These are phyloP conservation scores for Vachellia pachyceras DNA, from an alignment of 306 rosid species.

Conservation along the genomic window DNA sequence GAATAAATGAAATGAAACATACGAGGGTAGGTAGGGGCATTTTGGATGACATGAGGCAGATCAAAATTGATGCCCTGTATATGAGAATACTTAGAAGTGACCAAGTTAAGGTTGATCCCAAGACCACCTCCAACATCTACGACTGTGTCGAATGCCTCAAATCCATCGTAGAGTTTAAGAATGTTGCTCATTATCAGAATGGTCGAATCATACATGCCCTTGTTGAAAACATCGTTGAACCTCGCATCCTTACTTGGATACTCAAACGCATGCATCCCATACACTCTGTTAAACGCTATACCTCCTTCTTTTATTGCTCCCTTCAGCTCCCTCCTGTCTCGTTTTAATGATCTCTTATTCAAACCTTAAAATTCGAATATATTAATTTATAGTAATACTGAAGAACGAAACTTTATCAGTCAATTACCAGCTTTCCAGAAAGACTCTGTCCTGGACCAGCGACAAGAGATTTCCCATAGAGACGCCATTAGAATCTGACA, in stretches of 20 bases:
- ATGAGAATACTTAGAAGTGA: slow-evolving; percentile 57
- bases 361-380: no score
- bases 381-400: neutral
- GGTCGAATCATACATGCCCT: slow-evolving; percentile 45
- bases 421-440: slow-evolving; percentile 48
- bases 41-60: slow-evolving; percentile 55
- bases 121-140: slow-evolving; percentile 76
- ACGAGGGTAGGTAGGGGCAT: slow-evolving; percentile 57
- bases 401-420: neutral
- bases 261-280: slow-evolving; percentile 53
- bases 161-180: slow-evolving; percentile 53
- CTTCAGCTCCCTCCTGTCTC: slow-evolving; percentile 51
- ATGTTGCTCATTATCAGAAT: slow-evolving; percentile 39
- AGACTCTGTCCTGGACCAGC: slow-evolving; percentile 44
- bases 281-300: slow-evolving; percentile 49
- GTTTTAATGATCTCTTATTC: neutral
- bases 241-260: slow-evolving; percentile 41
- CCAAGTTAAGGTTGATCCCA: slow-evolving; percentile 54
- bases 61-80: slow-evolving; percentile 50
- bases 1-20: neutral
- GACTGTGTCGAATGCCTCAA: slow-evolving; percentile 41
- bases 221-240: slow-evolving; percentile 59
- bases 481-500: slow-evolving; percentile 48
- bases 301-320: slow-evolving; percentile 60
- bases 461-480: slow-evolving; percentile 40